phyloP scores from a whole-genome alignment of 2,329 filamentous ascomycete genomes.

The Podosphaera xanthii region DNA sequence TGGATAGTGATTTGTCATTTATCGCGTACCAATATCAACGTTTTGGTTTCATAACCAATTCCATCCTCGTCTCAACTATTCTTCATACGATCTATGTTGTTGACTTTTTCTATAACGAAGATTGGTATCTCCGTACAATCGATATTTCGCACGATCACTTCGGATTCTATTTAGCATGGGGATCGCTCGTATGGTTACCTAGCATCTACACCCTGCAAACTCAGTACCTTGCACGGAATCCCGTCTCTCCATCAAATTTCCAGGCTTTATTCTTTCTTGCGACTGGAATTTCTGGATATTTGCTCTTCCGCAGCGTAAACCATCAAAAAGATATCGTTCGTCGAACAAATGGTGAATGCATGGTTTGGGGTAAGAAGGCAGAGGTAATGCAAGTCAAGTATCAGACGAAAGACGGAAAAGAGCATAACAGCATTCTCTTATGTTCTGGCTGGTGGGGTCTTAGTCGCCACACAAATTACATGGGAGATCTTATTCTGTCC shows the following conservation, averaged over 20 bases:
- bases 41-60: slow-evolving; percentile 20
- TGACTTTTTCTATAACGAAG: slow-evolving; percentile 26
- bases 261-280: slow-evolving; percentile 12
- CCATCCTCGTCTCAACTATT: slow-evolving; percentile 21
- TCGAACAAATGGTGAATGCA: slow-evolving; percentile 18
- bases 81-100: slow-evolving; percentile 24
- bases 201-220: slow-evolving; percentile 24
- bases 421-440: slow-evolving; percentile 20
- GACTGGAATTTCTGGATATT: slow-evolving; percentile 19
- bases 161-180: slow-evolving; percentile 22
- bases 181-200: slow-evolving; percentile 23
- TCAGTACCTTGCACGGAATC: slow-evolving; percentile 23
- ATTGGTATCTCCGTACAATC: slow-evolving; percentile 24
- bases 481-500: slow-evolving; percentile 19
- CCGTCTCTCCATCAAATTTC: slow-evolving; percentile 14
- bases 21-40: slow-evolving; percentile 21
- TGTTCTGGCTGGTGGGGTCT: slow-evolving; percentile 21
- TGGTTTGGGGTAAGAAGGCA: slow-evolving; percentile 22
- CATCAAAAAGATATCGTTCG: slow-evolving; percentile 23
- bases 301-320: slow-evolving; percentile 23
- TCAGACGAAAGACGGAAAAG: slow-evolving; percentile 20
- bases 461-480: slow-evolving; percentile 20
- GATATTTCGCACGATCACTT: slow-evolving; percentile 22
- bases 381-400: slow-evolving; percentile 19
- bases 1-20: slow-evolving; percentile 18